Percentiles rank a stretch among this genome's conserved stretches.
phyloP scores from a whole-genome alignment of 2,329 filamentous ascomycete genomes.

The Aspergillus novofumigatus region DNA sequence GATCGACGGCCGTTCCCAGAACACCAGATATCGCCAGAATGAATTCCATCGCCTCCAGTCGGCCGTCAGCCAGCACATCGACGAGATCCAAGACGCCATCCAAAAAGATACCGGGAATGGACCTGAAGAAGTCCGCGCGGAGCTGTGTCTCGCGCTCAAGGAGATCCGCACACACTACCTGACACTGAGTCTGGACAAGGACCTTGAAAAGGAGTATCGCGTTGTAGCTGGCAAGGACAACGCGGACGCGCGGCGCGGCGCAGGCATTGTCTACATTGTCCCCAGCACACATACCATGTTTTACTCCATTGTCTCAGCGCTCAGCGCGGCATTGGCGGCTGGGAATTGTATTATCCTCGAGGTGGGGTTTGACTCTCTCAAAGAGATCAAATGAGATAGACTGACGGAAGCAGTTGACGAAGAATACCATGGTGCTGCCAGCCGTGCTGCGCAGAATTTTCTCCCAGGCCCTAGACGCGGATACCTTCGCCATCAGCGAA shows the following conservation, averaged over 20 bases:
- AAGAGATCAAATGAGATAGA: not conserved
- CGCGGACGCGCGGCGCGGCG: constrained; percentile 5
- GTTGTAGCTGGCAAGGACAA: constrained; percentile 21
- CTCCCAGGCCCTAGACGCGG: constrained; percentile 39
- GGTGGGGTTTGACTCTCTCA: constrained; percentile 28
- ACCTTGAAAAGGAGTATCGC: constrained; percentile 21
- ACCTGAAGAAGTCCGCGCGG: constrained; percentile 30
- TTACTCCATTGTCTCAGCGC: constrained; percentile 42
- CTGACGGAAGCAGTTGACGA: constrained; percentile 16
- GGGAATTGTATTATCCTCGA: constrained; percentile 51
- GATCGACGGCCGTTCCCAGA: constrained; percentile 38
- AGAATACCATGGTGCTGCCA: constrained; percentile 22
- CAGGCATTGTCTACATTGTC: constrained; percentile 43
- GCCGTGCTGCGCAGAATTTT: constrained; percentile 22
- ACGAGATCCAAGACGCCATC: constrained; percentile 30
- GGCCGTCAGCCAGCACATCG: constrained; percentile 24
- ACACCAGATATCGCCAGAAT: constrained; percentile 36
- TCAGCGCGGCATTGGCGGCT: constrained; percentile 47
- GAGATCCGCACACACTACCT: constrained; percentile 25
- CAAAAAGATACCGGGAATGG: constrained; percentile 25
- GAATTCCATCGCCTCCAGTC: constrained; percentile 38
- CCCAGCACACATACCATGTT: constrained; percentile 47
- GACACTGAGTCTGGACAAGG: constrained; percentile 14
- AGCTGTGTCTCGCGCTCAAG: constrained; percentile 23
- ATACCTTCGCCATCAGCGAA: constrained; percentile 46